phyloP scores from a whole-genome alignment of 2,329 filamentous ascomycete genomes.

The Gnomoniopsis smithogilvyi region DNA sequence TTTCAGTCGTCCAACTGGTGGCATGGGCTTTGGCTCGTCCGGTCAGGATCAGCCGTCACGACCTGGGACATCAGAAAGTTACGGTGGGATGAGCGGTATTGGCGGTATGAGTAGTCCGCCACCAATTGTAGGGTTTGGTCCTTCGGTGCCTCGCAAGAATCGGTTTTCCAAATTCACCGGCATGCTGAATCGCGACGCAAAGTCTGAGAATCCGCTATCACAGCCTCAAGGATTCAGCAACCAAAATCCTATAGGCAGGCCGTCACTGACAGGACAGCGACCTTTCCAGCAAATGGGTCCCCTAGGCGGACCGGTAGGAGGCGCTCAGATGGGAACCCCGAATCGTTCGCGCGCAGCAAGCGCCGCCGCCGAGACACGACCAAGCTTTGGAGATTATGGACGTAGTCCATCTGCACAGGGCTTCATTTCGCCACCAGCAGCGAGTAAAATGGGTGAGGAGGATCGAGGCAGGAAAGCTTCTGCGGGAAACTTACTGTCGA shows the following conservation, averaged over 20 bases:
- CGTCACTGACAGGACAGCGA: constrained; percentile 20
- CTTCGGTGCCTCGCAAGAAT: constrained; percentile 33
- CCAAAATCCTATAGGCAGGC: constrained; percentile 20
- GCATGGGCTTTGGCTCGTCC: constrained; percentile 1
- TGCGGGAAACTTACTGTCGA: constrained; percentile 21
- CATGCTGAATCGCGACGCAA: constrained; percentile 27
- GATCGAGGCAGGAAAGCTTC: constrained; percentile 23
- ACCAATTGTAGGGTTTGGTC: constrained; percentile 16
- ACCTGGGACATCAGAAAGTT: constrained; percentile 13
- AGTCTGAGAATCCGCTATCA: constrained; percentile 8
- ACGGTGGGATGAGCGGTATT: not conserved
- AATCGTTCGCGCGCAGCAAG: constrained; percentile 19
- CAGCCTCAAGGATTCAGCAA: constrained; percentile 9
- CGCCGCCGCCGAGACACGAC: constrained; percentile 20
- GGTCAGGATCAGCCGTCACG: constrained; percentile 14
- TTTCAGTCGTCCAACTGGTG: constrained; percentile 26
- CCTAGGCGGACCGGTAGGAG: not conserved
- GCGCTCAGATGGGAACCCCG: constrained; percentile 3
- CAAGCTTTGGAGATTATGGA: constrained; percentile 9
- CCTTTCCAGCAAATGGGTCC: constrained; percentile 1
- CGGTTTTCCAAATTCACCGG: constrained; percentile 40
- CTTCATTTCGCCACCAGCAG: not conserved
- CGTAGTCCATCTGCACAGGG: constrained; percentile 13
- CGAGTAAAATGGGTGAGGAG: constrained; percentile 17
- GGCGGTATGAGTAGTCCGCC: constrained; percentile 1